These are phyloP conservation scores for Dalbergia cultrata DNA, from an alignment of 306 rosid genomes.

Conservation along the genomic window DNA sequence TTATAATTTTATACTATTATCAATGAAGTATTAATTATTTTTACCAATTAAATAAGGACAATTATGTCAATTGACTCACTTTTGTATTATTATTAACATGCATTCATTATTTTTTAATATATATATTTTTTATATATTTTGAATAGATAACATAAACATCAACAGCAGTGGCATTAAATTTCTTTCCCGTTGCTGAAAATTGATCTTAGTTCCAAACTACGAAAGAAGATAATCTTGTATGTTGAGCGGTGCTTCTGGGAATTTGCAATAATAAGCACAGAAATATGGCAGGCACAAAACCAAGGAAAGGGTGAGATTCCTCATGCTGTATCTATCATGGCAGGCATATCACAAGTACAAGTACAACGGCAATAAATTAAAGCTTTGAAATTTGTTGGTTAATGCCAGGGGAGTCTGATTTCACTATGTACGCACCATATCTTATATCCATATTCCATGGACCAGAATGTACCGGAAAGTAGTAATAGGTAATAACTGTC, in stretches of 20 bases:
- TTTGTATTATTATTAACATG: too few species aligned
- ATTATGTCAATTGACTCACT: too few species aligned
- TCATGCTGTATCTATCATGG: constrained; percentile 46
- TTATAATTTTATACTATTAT: too few species aligned
- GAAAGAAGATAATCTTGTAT: constrained; percentile 48
- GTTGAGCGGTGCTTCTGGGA: constrained; percentile 43
- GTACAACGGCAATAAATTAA: constrained; percentile 38
- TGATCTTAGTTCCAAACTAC: constrained; percentile 29
- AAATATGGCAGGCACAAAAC: constrained; percentile 50
- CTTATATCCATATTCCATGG: constrained; percentile 45
- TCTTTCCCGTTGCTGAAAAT: constrained; percentile 29
- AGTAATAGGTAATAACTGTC: constrained; percentile 36
- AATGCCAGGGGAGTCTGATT: constrained; percentile 34
- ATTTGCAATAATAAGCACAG: constrained; percentile 42
- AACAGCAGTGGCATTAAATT: constrained; percentile 24
- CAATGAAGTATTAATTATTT: too few species aligned
- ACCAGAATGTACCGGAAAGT: constrained; percentile 4
- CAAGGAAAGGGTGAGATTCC: constrained; percentile 44
- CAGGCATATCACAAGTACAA: constrained; percentile 38
- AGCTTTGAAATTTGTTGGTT: constrained; percentile 25
- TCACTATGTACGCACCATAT: constrained; percentile 45
- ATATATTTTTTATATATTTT: too few species aligned
- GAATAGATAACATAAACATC: too few species aligned
- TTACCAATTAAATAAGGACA: too few species aligned
- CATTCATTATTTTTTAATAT: too few species aligned